Evolutionary conservation across 2,329 filamentous ascomycete genomes (phyloP).

Genomic region (Pseudocercospora eumusae): DNA sequence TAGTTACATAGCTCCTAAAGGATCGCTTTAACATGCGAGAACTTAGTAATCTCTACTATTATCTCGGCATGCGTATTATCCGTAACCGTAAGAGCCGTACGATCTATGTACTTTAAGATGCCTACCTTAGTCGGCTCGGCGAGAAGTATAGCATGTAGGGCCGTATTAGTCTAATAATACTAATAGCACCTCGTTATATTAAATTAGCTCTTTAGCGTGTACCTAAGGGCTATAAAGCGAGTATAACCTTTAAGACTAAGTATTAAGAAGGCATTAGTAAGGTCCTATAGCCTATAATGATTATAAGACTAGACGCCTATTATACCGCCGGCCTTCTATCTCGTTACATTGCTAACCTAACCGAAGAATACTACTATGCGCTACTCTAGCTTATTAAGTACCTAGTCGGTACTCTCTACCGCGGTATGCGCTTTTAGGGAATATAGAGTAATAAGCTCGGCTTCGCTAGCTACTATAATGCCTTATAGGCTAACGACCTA

Average conservation of each 20-base stretch:
- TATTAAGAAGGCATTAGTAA: neutral
- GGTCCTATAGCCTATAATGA: neutral
- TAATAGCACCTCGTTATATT: no score
- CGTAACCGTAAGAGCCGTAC: neutral
- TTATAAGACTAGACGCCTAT: neutral
- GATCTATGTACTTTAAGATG: neutral
- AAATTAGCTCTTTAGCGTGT: no score
- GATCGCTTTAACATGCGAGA: neutral
- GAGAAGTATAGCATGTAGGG: neutral
- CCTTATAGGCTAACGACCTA: neutral
- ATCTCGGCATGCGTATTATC: neutral
- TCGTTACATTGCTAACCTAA: neutral
- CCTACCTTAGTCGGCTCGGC: neutral
- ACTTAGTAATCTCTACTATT: neutral
- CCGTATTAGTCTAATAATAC: no score
- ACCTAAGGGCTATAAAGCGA: neutral
- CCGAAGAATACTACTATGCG: neutral
- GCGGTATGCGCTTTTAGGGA: neutral
- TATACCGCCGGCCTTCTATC: neutral
- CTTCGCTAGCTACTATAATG: neutral
- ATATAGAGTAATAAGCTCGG: no score
- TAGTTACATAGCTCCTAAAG: neutral
- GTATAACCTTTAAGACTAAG: neutral
- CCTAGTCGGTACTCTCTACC: neutral
- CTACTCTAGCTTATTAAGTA: neutral